Evolutionary conservation across 441 rosid species (phyloP).

Genomic region (Dalechampia spathulata): DNA sequence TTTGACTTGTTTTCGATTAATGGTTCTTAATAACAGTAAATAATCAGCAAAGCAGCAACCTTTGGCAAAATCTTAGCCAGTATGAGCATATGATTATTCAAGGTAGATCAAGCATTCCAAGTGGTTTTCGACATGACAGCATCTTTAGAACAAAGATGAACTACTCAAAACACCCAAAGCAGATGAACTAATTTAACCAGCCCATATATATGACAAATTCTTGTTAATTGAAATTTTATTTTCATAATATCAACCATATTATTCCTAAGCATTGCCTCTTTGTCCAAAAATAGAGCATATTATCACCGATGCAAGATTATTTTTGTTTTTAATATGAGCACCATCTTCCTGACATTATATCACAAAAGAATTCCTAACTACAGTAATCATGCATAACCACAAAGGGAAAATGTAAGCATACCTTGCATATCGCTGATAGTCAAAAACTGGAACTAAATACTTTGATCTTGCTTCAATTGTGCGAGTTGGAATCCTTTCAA

Average conservation of each 20-base stretch:
- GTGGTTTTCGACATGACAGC: conserved; percentile 4
- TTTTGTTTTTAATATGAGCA: no score
- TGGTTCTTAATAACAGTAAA: not conserved
- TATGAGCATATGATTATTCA: not conserved
- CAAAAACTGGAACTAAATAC: conserved; percentile 62
- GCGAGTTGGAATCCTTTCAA: conserved; percentile 51
- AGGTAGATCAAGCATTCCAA: conserved; percentile 1
- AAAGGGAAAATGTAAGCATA: conserved; percentile 9
- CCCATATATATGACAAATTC: not conserved
- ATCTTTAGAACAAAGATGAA: not conserved
- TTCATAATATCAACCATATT: not conserved
- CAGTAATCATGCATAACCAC: no score
- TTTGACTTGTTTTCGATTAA: not conserved
- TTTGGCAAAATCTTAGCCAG: not conserved
- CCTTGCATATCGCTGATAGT: conserved; percentile 49
- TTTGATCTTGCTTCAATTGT: conserved; percentile 61
- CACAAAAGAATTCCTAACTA: not conserved
- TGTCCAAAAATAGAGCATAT: not conserved
- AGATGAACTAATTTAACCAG: not conserved
- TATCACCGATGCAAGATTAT: not conserved
- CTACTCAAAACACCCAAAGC: not conserved
- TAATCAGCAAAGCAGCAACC: not conserved
- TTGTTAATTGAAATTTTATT: no score
- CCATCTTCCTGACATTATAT: not conserved
- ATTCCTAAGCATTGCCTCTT: not conserved